phyloP scores from a whole-genome alignment of 2,329 filamentous ascomycete species.

The Alternaria rosae region DNA sequence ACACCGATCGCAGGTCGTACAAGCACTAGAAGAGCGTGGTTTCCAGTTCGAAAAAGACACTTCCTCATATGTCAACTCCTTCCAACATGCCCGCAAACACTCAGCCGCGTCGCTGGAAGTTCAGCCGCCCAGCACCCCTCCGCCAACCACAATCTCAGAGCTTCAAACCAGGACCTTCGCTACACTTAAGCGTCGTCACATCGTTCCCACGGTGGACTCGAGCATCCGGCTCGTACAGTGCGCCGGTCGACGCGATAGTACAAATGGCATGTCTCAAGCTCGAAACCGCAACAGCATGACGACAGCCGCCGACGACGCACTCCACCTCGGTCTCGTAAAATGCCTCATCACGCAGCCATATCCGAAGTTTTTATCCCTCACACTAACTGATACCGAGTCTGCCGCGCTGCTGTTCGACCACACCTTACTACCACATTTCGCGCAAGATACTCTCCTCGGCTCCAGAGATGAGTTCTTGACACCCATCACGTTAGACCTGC shows the following conservation, averaged over 20 bases:
- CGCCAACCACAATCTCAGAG: conserved; percentile 78
- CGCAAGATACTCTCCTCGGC: conserved; percentile 74
- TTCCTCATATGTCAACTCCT: conserved; percentile 68
- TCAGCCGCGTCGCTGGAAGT: conserved; percentile 57
- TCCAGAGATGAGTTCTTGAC: conserved; percentile 75
- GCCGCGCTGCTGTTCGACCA: conserved; percentile 78
- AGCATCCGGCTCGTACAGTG: conserved; percentile 80
- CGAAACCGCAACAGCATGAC: conserved; percentile 39
- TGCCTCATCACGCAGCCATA: conserved; percentile 57
- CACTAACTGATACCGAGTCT: conserved; percentile 74
- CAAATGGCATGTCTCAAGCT: conserved; percentile 34
- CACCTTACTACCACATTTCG: conserved; percentile 65
- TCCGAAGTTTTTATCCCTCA: conserved; percentile 77
- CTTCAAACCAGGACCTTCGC: conserved; percentile 84
- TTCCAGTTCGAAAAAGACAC: conserved; percentile 77
- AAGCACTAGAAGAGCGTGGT: conserved; percentile 77
- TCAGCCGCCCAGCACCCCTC: conserved; percentile 71
- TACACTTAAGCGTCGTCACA: conserved; percentile 78
- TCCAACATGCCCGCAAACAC: conserved; percentile 58
- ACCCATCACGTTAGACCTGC: conserved; percentile 88
- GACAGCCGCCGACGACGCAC: conserved; percentile 51
- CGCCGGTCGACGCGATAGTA: conserved; percentile 66
- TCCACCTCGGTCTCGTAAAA: conserved; percentile 58
- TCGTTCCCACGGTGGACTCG: conserved; percentile 74
- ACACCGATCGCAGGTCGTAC: conserved; percentile 75